Evolutionary conservation across 495 filamentous ascomycete species (phyloP).

Genomic region (Hypoxylon perforatum): DNA sequence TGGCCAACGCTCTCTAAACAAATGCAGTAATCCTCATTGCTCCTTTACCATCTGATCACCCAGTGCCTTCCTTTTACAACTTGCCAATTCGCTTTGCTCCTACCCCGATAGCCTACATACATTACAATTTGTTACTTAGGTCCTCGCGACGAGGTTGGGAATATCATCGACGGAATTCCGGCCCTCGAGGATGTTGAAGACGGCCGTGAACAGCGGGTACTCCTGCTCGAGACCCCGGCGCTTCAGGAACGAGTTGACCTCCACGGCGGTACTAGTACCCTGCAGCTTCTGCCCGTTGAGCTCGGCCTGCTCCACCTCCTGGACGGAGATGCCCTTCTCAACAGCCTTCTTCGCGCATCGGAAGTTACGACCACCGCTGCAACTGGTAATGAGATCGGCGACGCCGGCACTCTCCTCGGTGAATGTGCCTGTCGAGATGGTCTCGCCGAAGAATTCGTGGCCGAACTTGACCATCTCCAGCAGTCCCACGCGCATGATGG

Average conservation of each 20-base stretch:
- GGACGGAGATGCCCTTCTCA: constrained; percentile 79
- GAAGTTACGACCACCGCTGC: constrained; percentile 91
- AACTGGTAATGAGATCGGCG: constrained; percentile 95
- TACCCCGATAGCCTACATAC: neutral
- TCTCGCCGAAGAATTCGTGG: constrained; percentile 87
- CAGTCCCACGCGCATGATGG: constrained; percentile 94
- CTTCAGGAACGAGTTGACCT: constrained; percentile 90
- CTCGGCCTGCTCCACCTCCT: constrained; percentile 87
- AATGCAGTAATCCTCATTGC: constrained; percentile 18
- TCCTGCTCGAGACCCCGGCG: constrained; percentile 78
- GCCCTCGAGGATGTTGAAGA: constrained; percentile 73
- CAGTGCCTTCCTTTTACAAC: constrained; percentile 1
- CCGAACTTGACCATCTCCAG: constrained; percentile 96
- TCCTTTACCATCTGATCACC: neutral
- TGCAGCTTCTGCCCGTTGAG: constrained; percentile 98
- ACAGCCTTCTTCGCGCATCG: constrained; percentile 90
- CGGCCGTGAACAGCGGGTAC: constrained; percentile 91
- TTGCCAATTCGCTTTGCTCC: neutral
- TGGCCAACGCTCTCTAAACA: neutral
- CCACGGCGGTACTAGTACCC: constrained; percentile 88
- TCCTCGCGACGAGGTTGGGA: constrained; percentile 65
- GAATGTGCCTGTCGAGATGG: constrained; percentile 83
- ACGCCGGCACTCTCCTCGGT: constrained; percentile 97
- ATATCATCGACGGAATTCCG: constrained; percentile 70
- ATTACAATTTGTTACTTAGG: constrained; percentile 26